A percentile compares a stretch with the other conserved stretches of the same genome.
Evolutionary conservation across 306 rosid species (phyloP).

Genomic region (Hippophae rhamnoides): DNA sequence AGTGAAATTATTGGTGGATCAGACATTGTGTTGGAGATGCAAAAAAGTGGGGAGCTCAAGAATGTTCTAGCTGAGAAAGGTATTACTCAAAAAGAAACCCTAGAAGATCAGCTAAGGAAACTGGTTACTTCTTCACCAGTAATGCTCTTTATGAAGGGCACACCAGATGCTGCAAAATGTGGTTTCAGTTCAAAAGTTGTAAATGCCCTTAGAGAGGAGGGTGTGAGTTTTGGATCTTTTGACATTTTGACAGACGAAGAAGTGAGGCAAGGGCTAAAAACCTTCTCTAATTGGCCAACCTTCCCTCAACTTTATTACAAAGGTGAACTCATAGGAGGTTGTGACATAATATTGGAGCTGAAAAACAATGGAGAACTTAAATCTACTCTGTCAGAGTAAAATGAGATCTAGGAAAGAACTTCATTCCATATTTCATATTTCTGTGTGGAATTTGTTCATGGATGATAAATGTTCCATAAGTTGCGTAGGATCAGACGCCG

Average conservation of each 20-base stretch:
- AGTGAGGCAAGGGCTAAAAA: constrained; percentile 85
- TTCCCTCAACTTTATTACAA: constrained; percentile 87
- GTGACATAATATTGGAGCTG: constrained; percentile 77
- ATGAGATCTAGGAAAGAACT: too few species aligned
- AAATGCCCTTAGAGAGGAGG: constrained; percentile 59
- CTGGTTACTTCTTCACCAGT: constrained; percentile 60
- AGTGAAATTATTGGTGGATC: constrained; percentile 87
- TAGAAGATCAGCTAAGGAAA: constrained; percentile 67
- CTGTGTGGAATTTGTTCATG: too few species aligned
- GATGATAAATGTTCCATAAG: too few species aligned
- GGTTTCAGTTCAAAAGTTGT: constrained; percentile 91
- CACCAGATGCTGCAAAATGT: constrained; percentile 75
- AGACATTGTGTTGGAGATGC: constrained; percentile 91
- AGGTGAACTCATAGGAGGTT: constrained; percentile 83
- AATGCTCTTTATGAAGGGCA: constrained; percentile 90
- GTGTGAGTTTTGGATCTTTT: constrained; percentile 62
- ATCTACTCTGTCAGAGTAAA: constrained; percentile 58
- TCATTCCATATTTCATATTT: too few species aligned
- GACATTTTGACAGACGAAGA: constrained; percentile 71
- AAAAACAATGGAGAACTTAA: constrained; percentile 63
- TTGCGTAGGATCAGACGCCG: too few species aligned
- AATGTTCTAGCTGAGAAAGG: constrained; percentile 58
- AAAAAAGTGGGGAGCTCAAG: constrained; percentile 77
- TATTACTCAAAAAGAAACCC: constrained; percentile 33
- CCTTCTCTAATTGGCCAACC: constrained; percentile 89